phyloP scores from a whole-genome alignment of 257 asterid species.

The Lantana camara region DNA sequence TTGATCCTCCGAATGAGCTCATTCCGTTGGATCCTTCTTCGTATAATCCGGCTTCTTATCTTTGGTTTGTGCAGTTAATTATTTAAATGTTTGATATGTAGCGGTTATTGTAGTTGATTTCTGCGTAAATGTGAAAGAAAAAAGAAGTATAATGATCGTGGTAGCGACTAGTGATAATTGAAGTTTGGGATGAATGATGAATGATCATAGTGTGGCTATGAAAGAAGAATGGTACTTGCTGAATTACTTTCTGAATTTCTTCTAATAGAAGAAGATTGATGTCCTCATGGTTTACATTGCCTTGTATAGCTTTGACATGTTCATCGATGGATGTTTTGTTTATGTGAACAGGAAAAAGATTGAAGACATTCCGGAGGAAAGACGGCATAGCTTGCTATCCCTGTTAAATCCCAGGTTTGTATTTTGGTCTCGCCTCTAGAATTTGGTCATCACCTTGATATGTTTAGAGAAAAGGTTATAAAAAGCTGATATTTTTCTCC shows the following conservation, averaged over 20 bases:
- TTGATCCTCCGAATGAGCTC: conserved; percentile 77
- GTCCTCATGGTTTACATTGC: background rate
- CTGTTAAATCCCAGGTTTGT: conserved; percentile 65
- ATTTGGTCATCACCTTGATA: conserved; percentile 3
- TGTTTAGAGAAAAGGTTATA: background rate
- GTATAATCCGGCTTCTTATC: conserved; percentile 77
- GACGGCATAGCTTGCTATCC: conserved; percentile 65
- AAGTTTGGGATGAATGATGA: background rate
- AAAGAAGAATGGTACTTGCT: too few relatives aligned
- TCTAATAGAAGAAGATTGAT: background rate
- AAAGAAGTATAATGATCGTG: background rate
- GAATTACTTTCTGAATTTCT: too few relatives aligned
- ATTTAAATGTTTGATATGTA: background rate
- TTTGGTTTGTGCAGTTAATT: conserved; percentile 52
- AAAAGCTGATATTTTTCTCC: background rate
- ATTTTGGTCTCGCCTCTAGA: background rate
- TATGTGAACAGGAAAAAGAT: conserved; percentile 73
- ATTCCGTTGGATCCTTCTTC: conserved; percentile 84
- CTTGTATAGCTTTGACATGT: too few relatives aligned
- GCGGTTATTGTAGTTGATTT: background rate
- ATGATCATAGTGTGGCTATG: background rate
- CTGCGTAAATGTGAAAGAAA: background rate
- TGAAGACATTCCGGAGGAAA: conserved; percentile 77
- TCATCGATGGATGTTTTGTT: background rate
- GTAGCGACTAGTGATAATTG: background rate